Evolutionary conservation across 2,329 filamentous ascomycete genomes (phyloP), one percentile per base, ranked within the genome.

Genomic region (Domatiomyces globalis): DNA sequence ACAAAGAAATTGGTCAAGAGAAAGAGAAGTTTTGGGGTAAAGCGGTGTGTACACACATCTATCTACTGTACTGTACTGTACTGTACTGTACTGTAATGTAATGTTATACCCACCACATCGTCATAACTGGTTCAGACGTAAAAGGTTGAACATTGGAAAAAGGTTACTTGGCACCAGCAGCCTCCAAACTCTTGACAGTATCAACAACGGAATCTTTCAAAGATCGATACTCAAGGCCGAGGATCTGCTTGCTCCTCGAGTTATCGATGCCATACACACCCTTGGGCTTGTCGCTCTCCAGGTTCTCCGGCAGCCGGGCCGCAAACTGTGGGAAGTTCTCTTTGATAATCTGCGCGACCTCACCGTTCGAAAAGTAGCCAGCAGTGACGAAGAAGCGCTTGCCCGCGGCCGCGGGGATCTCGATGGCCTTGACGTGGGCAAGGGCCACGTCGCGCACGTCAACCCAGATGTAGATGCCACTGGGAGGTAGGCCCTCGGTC

Each of bases 401-500:
- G 5, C 66, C 67, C 7, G 67, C 69, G 25, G 72, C 72, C 49
- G 71, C 69, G 8, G 67, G 54, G 4, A 70, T 63, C 53, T 74
- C 71, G 20, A 72, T 69, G 15, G 72, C 71, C 55, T 65, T 63
- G 19, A 73, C 67, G 56, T 74, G 72, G 15, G 72, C 72, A 8
- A 73, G 63, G 9, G 72, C 72, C 44, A 73, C 63, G 51, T 74
- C 72, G 6, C 70, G 68, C 15, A 74, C 72, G 66, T 72, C 62
- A 1, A 82, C 76, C 69, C 78, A 84, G 1, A 80, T 69, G 60
- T 71, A 80, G 0, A 74, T 74, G 0, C 73, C 75, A 0, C 79
- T 83, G 0, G 57, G 48, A n/a, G 58, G 53, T 6, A 60, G 51
- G 18, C 53, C 56, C 10, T 54, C 54, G 19, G 46, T n/a, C 43